A percentile compares a stretch with the other conserved stretches of the same genome.
These are phyloP conservation scores for Leucosporidium creatinivorum DNA, from an alignment of 768 basidiomycete species.

Conservation along the genomic window DNA sequence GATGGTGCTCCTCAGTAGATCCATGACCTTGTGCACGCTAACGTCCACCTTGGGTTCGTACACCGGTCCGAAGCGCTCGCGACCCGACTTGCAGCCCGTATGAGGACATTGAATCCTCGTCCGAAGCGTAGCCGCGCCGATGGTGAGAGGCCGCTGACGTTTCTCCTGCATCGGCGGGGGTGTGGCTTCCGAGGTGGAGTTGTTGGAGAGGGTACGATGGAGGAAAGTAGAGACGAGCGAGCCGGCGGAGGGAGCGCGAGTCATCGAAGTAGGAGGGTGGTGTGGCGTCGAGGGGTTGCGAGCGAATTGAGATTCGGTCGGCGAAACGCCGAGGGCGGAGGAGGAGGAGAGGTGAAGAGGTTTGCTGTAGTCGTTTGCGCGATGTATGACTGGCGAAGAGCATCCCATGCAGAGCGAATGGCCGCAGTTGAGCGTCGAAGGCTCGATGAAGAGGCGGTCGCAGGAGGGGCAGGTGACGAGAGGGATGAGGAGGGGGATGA, in stretches of 20 bases:
- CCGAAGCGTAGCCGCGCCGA: too few species aligned
- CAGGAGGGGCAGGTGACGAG: constrained; percentile 31
- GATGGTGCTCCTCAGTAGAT: background rate
- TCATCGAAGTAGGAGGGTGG: background rate
- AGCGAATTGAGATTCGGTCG: constrained; percentile 3
- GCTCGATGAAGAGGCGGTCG: constrained; percentile 20
- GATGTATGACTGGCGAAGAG: background rate
- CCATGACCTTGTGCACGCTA: background rate
- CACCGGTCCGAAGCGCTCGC: too few species aligned
- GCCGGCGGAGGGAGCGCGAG: background rate
- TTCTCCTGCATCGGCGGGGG: background rate
- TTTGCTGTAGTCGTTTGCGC: background rate
- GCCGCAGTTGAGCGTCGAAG: constrained; percentile 34
- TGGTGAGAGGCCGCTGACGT: too few species aligned
- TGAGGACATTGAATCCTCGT: too few species aligned
- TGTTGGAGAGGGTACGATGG: too few species aligned
- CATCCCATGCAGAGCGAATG: constrained; percentile 34
- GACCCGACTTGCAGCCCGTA: too few species aligned
- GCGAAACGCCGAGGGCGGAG: background rate
- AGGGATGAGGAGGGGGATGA: constrained; percentile 20
- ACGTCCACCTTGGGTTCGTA: too few species aligned
- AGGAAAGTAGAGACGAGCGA: background rate
- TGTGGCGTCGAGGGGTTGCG: background rate
- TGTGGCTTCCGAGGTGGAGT: too few species aligned
- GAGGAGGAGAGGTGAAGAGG: background rate